These are phyloP conservation scores for Cryptococcus depauperatus DNA, from an alignment of 1,284 basidiomycete genomes.

Conservation along the genomic window DNA sequence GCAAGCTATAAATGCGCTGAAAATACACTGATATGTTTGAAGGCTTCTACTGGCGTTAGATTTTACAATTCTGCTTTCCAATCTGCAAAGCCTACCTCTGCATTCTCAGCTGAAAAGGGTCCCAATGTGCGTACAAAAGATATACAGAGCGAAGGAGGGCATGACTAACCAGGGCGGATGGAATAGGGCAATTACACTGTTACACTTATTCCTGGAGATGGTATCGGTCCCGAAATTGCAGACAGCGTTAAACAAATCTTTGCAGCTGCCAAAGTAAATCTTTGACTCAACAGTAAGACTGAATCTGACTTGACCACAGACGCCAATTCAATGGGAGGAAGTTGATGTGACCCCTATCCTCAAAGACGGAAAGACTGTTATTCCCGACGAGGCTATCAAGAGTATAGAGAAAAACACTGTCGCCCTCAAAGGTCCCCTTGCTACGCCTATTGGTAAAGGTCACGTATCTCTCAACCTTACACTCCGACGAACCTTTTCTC, in stretches of 20 bases:
- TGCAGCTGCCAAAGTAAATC: slow-evolving; percentile 64
- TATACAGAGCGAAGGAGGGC: not conserved
- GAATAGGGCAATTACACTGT: slow-evolving; percentile 78
- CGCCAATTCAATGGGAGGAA: slow-evolving; percentile 98
- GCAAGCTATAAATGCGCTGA: not conserved
- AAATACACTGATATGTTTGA: not conserved
- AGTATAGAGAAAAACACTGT: slow-evolving; percentile 97
- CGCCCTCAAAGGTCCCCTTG: slow-evolving; percentile 91
- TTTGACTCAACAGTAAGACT: not conserved
- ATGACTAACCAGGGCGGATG: not conserved
- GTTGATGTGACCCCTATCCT: slow-evolving; percentile 91
- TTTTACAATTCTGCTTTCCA: slow-evolving; percentile 41
- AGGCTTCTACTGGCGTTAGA: slow-evolving; percentile 22
- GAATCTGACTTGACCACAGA: slow-evolving; percentile 48
- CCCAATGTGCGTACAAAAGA: slow-evolving; percentile 56
- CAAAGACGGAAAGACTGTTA: slow-evolving; percentile 92
- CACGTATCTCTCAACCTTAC: slow-evolving; percentile 98
- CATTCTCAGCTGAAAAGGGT: slow-evolving; percentile 80
- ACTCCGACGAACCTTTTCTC: slow-evolving; percentile 90
- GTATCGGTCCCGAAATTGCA: slow-evolving; percentile 96
- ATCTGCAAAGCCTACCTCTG: slow-evolving; percentile 59
- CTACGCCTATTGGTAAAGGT: slow-evolving; percentile 96
- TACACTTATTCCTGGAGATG: slow-evolving; percentile 34
- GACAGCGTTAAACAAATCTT: slow-evolving; percentile 94
- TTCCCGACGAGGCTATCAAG: slow-evolving; percentile 83